A percentile compares a stretch with the other conserved stretches of the same genome.
These are phyloP conservation scores for Geosiphon pyriformis DNA, from an alignment of 192 early-diverging fungal species.

Conservation along the genomic window DNA sequence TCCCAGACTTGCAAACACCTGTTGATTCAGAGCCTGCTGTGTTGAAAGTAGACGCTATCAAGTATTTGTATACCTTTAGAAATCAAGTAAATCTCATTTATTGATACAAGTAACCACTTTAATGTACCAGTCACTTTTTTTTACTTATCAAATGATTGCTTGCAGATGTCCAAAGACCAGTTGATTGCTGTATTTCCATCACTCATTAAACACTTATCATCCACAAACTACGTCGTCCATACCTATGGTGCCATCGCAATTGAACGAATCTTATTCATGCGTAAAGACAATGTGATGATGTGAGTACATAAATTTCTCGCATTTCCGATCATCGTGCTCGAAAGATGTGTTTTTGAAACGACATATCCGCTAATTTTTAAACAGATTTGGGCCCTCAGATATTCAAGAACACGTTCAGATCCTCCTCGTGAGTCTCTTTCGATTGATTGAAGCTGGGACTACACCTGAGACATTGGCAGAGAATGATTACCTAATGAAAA, in stretches of 20 bases:
- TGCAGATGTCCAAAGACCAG: slow-evolving; percentile 71
- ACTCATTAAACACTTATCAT: slow-evolving; percentile 74
- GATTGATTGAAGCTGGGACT: slow-evolving; percentile 64
- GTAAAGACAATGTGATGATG: slow-evolving; percentile 44
- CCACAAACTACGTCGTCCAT: slow-evolving; percentile 75
- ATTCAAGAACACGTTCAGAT: slow-evolving; percentile 61
- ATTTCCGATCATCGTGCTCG: too few relatives aligned
- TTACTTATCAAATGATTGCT: not conserved
- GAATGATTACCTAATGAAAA: slow-evolving; percentile 94
- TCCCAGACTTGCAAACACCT: slow-evolving; percentile 73
- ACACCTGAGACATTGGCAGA: slow-evolving; percentile 92
- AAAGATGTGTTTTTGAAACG: not conserved
- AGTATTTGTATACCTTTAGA: slow-evolving; percentile 91
- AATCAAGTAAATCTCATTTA: slow-evolving; percentile 57
- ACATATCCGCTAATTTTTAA: not conserved
- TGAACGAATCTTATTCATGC: slow-evolving; percentile 83
- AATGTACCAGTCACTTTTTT: not conserved
- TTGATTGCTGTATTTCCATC: slow-evolving; percentile 70
- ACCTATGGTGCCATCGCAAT: slow-evolving; percentile 91
- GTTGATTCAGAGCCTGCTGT: slow-evolving; percentile 64
- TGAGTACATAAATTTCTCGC: slow-evolving; percentile 28
- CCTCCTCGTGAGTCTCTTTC: slow-evolving; percentile 71
- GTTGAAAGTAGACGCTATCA: slow-evolving; percentile 91
- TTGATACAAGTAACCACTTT: not conserved
- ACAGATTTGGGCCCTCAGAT: slow-evolving; percentile 64